A percentile compares a stretch with the other conserved stretches of the same genome.
Conservation (phyloP, 148 eudicot genomes). For the Vaccinium darrowii region DNA sequence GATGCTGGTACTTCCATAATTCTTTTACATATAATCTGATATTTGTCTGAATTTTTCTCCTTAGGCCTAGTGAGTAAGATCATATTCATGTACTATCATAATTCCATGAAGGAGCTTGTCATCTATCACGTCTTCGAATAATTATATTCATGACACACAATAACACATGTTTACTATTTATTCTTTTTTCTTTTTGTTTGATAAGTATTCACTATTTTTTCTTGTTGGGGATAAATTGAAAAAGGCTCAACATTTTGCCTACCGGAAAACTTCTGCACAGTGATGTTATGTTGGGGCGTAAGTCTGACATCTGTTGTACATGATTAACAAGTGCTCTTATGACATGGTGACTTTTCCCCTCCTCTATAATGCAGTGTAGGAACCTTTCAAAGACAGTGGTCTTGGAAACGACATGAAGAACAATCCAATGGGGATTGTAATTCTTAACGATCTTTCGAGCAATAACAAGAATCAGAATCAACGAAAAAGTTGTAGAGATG, state of each 20-base stretch:
- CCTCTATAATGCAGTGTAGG: slow-evolving; percentile 21
- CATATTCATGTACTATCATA: background rate
- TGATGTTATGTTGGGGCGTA: background rate
- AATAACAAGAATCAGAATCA: background rate
- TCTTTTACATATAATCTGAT: background rate
- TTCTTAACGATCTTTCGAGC: background rate
- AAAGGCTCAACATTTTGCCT: background rate
- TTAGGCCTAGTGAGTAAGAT: background rate
- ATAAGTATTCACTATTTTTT: no score
- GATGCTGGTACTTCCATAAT: background rate
- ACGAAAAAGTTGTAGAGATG: background rate
- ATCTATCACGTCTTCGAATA: background rate
- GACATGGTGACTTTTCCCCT: background rate
- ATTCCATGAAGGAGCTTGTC: background rate
- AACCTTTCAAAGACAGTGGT: slow-evolving; percentile 24
- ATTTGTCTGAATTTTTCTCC: background rate
- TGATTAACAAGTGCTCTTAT: background rate
- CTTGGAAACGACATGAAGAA: slow-evolving; percentile 16
- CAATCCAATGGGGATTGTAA: background rate
- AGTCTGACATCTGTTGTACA: background rate
- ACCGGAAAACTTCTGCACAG: background rate
- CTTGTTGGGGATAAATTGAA: background rate
- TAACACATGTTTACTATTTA: background rate
- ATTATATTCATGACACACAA: background rate
- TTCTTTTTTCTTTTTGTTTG: no score